Evolutionary conservation across 2,329 filamentous ascomycete species (phyloP).

Genomic region (Dactylellina drechsleri): DNA sequence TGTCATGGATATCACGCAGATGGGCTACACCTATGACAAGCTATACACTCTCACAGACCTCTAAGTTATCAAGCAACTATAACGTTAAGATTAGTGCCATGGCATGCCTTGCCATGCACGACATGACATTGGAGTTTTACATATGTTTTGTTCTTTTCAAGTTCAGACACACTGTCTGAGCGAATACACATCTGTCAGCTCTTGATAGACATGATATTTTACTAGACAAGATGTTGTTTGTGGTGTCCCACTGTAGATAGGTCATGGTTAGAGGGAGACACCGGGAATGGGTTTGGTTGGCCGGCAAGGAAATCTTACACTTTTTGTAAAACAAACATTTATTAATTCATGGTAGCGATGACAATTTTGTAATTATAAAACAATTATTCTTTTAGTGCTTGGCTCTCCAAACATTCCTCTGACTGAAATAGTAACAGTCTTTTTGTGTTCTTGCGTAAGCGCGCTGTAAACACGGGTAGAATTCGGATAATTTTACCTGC

Average conservation of each 20-base stretch:
- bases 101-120: no score
- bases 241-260: conserved; percentile 36
- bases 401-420: background rate
- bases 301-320: conserved; percentile 32
- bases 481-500: no score
- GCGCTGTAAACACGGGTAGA: no score
- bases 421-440: no score
- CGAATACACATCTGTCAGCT: no score
- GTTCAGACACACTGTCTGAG: no score
- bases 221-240: background rate
- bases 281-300: background rate
- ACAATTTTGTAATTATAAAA: conserved; percentile 41
- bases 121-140: no score
- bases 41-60: background rate
- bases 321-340: conserved; percentile 47
- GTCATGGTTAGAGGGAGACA: conserved; percentile 3
- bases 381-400: conserved; percentile 39
- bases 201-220: no score
- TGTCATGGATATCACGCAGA: conserved; percentile 59
- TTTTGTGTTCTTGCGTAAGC: no score
- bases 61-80: no score
- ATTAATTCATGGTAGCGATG: conserved; percentile 48
- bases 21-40: conserved; percentile 56
- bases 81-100: no score
- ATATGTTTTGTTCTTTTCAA: background rate